Base-by-base conservation (phyloP, 2,329 filamentous ascomycete species). In the Verticillium longisporum region DNA sequence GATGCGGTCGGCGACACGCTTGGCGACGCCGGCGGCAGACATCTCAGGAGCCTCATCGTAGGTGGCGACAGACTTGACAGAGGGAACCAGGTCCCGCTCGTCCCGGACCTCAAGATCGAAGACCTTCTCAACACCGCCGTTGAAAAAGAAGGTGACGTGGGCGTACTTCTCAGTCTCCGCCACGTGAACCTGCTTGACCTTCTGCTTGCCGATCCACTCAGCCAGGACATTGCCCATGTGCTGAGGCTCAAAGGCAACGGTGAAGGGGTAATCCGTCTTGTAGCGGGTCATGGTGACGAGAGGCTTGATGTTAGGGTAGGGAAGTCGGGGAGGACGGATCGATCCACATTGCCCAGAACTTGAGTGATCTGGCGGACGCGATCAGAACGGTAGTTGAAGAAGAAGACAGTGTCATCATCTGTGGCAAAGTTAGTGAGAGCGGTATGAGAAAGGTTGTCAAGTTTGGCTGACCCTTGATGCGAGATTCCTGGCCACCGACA, bases 371-470 rank as follows among this genome's bases (percentile, higher is more conserved):
- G 95, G 69, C 95, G 91, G 59, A 94, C 94, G 75, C 95, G 93
- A 75, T 99, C 95, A 61, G 95, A 98, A 72, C 95, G 92, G 84
- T 99, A 99, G 87, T 99, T 99, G 90, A 99, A 99, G 87, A 98
- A 98, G 86, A 98, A 98, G 70, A 98, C 85, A 60, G 92, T 94
- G 73, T 99, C 95, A 67, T 90, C 84, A 72, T 98, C 92, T 92
- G 66, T 31, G 41, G n/a, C 41, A 50, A 26, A 10, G n/a, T 50
- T n/a, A 38, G 60, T 56, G 33, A 4, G 63, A 66, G n/a, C 18
- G 7, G 7, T 9, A 21, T 3, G 41, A 10, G 2, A 36, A 15
- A 15, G 11, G n/a, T 18, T 3, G n/a, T 2, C 11, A n/a, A 21
- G 18, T 26, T 3, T 1, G 9, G 15, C 79, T 68, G 77, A 90